These are phyloP conservation scores for Aureobasidium sp. DNA, from an alignment of 2,329 filamentous ascomycete species.

Conservation along the genomic window DNA sequence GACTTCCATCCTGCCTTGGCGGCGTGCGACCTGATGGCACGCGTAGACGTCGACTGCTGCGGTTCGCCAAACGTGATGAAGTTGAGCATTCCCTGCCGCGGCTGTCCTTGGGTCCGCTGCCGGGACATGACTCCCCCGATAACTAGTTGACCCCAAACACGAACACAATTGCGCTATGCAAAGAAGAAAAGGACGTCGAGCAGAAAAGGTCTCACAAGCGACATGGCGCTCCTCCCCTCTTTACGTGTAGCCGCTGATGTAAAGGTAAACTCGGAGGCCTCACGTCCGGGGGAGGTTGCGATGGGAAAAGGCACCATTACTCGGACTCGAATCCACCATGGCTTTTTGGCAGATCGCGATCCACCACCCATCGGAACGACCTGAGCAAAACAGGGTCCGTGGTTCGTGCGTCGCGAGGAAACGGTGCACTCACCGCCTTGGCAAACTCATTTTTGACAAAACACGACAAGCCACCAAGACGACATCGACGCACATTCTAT, in stretches of 20 bases:
- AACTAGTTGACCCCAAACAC: background rate
- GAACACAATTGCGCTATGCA: background rate
- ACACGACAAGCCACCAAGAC: background rate
- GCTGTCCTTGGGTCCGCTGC: background rate
- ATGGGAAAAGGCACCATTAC: background rate
- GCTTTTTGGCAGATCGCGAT: background rate
- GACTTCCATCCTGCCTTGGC: conserved; percentile 4
- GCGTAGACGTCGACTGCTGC: background rate
- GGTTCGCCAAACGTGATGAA: conserved; percentile 4
- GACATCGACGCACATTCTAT: background rate
- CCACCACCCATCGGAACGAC: background rate
- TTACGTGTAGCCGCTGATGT: background rate
- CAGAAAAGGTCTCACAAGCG: background rate
- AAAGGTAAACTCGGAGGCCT: background rate
- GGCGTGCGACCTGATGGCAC: conserved; percentile 1
- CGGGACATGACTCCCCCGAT: background rate
- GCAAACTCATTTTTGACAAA: background rate
- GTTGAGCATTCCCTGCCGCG: background rate
- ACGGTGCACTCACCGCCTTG: background rate
- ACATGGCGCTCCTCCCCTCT: background rate
- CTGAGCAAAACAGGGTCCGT: background rate
- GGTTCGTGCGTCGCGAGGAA: background rate
- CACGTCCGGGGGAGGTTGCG: background rate
- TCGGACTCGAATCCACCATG: background rate
- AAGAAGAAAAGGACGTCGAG: background rate